Conservation (phyloP, 352 stramenopile genomes). For the Phytophthora gonapodyides region DNA sequence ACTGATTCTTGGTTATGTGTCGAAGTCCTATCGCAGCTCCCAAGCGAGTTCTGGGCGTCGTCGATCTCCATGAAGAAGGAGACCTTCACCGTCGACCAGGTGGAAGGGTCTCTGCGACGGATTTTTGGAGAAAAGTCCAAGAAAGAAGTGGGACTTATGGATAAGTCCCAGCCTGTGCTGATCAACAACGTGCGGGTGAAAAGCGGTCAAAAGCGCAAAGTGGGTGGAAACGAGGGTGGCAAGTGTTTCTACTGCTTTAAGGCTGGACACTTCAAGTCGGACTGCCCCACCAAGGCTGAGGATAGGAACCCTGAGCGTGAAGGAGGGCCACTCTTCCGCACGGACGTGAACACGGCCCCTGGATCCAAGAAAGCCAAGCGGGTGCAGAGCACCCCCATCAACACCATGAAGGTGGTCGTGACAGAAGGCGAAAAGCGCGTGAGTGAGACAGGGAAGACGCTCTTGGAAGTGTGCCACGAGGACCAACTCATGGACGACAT, state of each 20-base stretch:
- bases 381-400: slow-evolving; percentile 1
- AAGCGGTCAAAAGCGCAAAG: slow-evolving; percentile 7
- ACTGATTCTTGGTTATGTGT: slow-evolving; percentile 19
- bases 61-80: slow-evolving; percentile 18
- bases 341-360: slow-evolving; percentile 7
- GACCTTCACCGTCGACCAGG: slow-evolving; percentile 9
- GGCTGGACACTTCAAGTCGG: slow-evolving; percentile 3
- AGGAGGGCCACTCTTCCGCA: slow-evolving; percentile 9
- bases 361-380: slow-evolving; percentile 10
- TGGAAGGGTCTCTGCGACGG: slow-evolving; percentile 6
- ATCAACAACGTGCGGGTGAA: slow-evolving; percentile 7
- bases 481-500: slow-evolving; percentile 10
- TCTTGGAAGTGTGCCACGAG: not conserved
- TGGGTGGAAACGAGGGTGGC: not conserved
- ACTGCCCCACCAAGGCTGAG: not conserved
- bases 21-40: slow-evolving; percentile 5
- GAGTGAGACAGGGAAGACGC: slow-evolving; percentile 4
- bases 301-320: slow-evolving; percentile 10
- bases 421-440: slow-evolving; percentile 1
- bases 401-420: slow-evolving; percentile 14
- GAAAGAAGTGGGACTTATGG: slow-evolving; percentile 9
- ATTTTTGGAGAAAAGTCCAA: slow-evolving; percentile 28
- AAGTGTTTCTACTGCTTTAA: slow-evolving; percentile 18
- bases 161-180: not conserved
- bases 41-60: slow-evolving; percentile 20